A percentile compares a stretch with the other conserved stretches of the same genome.
phyloP scores from a whole-genome alignment of 805 yeast genomes.

The Saturnispora hagleri region DNA sequence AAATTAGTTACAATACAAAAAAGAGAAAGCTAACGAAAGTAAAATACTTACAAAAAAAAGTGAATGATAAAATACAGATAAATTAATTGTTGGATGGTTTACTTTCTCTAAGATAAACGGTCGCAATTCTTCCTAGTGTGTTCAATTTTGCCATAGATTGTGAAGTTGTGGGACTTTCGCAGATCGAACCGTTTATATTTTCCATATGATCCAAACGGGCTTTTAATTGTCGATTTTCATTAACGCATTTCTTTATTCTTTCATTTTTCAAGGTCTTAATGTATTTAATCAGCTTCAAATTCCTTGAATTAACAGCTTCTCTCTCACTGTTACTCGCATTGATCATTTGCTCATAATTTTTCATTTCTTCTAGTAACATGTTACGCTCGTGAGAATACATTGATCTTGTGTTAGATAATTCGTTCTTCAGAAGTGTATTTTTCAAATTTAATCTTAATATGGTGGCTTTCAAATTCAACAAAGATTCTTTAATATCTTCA shows the following conservation, averaged over 20 bases:
- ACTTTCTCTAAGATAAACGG: constrained; percentile 4
- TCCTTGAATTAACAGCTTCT: constrained; percentile 23
- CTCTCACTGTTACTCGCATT: constrained; percentile 23
- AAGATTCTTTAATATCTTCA: not conserved
- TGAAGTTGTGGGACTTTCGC: not conserved
- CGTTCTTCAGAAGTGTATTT: constrained; percentile 25
- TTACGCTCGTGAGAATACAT: constrained; percentile 26
- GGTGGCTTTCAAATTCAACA: constrained; percentile 13
- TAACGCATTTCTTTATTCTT: constrained; percentile 20
- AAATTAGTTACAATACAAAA: not conserved
- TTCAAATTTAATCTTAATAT: constrained; percentile 25
- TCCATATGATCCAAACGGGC: constrained; percentile 15
- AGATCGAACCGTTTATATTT: not conserved
- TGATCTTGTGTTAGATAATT: constrained; percentile 21
- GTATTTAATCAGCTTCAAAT: constrained; percentile 26
- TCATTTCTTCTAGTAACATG: constrained; percentile 21
- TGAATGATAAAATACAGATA: not conserved
- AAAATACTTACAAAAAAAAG: not conserved
- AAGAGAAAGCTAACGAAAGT: not conserved
- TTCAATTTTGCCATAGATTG: not conserved
- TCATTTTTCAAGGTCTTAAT: constrained; percentile 24
- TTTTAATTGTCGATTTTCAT: constrained; percentile 22
- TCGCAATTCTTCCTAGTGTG: constrained; percentile 5
- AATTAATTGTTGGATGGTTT: not conserved
- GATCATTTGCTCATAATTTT: constrained; percentile 21